Evolutionary conservation across 106 monocot genomes (phyloP).

Genomic region (Gastrodia elata): DNA sequence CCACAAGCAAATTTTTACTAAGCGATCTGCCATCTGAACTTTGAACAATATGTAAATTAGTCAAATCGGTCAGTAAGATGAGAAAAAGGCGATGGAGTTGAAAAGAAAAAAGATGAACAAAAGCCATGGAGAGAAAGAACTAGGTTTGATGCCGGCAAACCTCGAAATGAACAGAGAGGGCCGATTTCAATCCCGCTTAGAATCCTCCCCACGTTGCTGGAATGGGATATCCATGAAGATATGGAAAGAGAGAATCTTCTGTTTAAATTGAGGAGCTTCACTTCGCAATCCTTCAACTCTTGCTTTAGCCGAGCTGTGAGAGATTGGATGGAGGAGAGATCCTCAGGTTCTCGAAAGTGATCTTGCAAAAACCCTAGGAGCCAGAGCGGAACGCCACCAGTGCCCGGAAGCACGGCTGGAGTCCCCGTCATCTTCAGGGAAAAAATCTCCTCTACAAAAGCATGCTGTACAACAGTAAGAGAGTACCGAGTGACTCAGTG

Average conservation of each 20-base stretch:
- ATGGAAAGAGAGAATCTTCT: background rate
- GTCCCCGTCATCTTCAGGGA: background rate
- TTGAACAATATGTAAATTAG: background rate
- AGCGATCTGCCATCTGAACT: conserved; percentile 2
- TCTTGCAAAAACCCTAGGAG: conserved; percentile 7
- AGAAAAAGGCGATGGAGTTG: background rate
- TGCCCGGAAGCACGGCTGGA: background rate
- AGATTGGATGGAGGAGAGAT: conserved; percentile 2
- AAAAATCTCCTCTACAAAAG: background rate
- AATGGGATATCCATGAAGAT: conserved; percentile 1
- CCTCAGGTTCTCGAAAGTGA: background rate
- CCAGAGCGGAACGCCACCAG: background rate
- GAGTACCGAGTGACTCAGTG: no score
- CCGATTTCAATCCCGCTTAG: background rate
- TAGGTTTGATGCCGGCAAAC: background rate
- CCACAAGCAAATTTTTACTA: background rate
- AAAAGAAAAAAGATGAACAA: conserved; percentile 1
- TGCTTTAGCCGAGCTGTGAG: background rate
- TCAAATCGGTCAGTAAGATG: background rate
- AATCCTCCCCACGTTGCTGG: background rate
- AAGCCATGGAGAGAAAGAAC: background rate
- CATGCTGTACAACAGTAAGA: background rate
- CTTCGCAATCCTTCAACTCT: background rate
- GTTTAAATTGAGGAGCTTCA: background rate
- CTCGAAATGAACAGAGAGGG: background rate